Evolutionary conservation across 2,329 filamentous ascomycete species (phyloP).

Genomic region (Ilyonectria destructans): DNA sequence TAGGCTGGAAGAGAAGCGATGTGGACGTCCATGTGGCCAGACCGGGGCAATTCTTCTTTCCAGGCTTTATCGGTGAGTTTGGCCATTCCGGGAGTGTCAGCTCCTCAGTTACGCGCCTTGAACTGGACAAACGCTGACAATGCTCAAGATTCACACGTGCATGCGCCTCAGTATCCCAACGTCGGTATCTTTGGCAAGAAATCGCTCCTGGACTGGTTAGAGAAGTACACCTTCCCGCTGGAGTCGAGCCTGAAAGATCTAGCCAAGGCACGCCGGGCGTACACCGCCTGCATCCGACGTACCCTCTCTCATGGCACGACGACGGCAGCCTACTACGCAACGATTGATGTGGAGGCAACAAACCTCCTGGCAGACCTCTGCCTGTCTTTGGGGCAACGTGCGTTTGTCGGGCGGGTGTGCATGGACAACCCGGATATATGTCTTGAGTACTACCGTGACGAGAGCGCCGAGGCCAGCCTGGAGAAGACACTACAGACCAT

Average conservation of each 20-base stretch:
- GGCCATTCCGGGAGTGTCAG: no score
- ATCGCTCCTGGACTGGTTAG: conserved; percentile 93
- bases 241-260: conserved; percentile 82
- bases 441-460: conserved; percentile 87
- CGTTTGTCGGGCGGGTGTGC: conserved; percentile 93
- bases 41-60: conserved; percentile 83
- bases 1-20: conserved; percentile 63
- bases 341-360: conserved; percentile 88
- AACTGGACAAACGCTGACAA: conserved; percentile 30
- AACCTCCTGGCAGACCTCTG: conserved; percentile 92
- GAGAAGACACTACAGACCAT: conserved; percentile 73
- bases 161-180: conserved; percentile 96
- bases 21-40: conserved; percentile 56
- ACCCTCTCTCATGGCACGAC: conserved; percentile 94
- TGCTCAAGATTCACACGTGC: conserved; percentile 88
- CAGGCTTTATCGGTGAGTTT: conserved; percentile 81
- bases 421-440: conserved; percentile 83
- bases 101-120: neutral
- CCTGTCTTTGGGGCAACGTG: conserved; percentile 84
- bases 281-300: conserved; percentile 82
- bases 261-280: conserved; percentile 78
- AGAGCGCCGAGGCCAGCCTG: conserved; percentile 72
- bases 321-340: conserved; percentile 95
- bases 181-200: conserved; percentile 93
- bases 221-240: conserved; percentile 95